Evolutionary conservation across 1,284 basidiomycete genomes (phyloP).

Genomic region (Sphagnurus paluster): DNA sequence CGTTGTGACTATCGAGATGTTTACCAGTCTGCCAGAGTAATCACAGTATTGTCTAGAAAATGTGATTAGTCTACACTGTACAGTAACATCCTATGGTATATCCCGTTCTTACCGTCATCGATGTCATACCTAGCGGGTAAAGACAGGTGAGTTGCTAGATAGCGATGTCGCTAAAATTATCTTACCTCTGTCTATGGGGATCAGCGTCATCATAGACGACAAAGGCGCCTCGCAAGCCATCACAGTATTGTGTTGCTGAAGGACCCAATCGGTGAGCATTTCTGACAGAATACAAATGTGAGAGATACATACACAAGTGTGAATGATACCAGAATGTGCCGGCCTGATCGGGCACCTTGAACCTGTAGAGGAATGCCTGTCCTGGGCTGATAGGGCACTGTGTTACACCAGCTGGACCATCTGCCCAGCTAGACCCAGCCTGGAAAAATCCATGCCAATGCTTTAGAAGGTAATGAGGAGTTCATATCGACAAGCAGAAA

Average conservation of each 20-base stretch:
- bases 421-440: conserved; percentile 28
- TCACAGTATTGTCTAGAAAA: conserved; percentile 36
- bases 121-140: conserved; percentile 25
- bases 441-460: conserved; percentile 38
- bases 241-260: conserved; percentile 31
- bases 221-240: conserved; percentile 41
- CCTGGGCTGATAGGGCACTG: conserved; percentile 50
- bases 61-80: no score
- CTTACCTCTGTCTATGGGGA: conserved; percentile 31
- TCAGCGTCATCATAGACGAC: conserved; percentile 45
- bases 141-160: background rate
- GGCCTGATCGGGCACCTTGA: conserved; percentile 31
- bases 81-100: no score
- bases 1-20: background rate
- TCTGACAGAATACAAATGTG: background rate
- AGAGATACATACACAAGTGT: conserved; percentile 24
- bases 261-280: background rate
- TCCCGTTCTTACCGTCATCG: no score
- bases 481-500: background rate
- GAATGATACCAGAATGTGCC: conserved; percentile 49
- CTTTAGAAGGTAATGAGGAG: conserved; percentile 14
- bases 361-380: conserved; percentile 40
- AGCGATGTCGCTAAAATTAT: conserved; percentile 5
- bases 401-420: conserved; percentile 32
- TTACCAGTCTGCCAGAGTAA: conserved; percentile 39